These are phyloP conservation scores for Irpex lacteus DNA, from an alignment of 1,284 basidiomycete species.

Conservation along the genomic window DNA sequence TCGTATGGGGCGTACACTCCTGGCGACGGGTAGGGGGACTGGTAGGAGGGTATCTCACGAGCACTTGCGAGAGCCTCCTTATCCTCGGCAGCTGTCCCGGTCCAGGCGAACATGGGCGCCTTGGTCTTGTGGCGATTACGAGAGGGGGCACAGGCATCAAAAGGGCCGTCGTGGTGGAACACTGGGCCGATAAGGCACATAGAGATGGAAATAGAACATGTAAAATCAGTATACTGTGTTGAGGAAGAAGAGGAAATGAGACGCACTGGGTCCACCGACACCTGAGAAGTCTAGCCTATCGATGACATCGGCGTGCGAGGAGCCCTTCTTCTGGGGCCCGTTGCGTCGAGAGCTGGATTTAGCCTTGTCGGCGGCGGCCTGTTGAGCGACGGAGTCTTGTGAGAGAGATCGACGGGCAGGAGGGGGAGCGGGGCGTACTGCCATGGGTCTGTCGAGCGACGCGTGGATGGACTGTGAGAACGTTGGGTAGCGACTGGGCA, in stretches of 20 bases:
- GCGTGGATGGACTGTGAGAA: conserved; percentile 23
- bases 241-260: conserved; percentile 6
- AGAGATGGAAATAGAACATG: conserved; percentile 5
- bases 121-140: conserved; percentile 75
- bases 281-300: conserved; percentile 64
- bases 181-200: conserved; percentile 40
- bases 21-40: conserved; percentile 51
- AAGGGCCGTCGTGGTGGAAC: conserved; percentile 87
- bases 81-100: conserved; percentile 43
- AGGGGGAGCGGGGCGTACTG: conserved; percentile 32
- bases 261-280: conserved; percentile 69
- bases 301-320: conserved; percentile 65
- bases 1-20: conserved; percentile 50
- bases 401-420: conserved; percentile 64
- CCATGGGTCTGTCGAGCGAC: conserved; percentile 16
- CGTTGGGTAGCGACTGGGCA: conserved; percentile 13
- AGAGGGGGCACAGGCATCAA: conserved; percentile 84
- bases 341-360: conserved; percentile 45
- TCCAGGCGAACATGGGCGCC: conserved; percentile 82
- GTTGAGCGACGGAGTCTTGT: conserved; percentile 54
- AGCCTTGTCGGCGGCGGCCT: conserved; percentile 48
- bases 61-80: conserved; percentile 31
- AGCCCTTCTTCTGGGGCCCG: conserved; percentile 64
- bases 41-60: conserved; percentile 33
- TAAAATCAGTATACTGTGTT: conserved; percentile 14